Percentiles rank a stretch among this genome's conserved stretches.
Evolutionary conservation across 345 rosid genomes (phyloP).

Genomic region (Aquilaria yunnanensis): DNA sequence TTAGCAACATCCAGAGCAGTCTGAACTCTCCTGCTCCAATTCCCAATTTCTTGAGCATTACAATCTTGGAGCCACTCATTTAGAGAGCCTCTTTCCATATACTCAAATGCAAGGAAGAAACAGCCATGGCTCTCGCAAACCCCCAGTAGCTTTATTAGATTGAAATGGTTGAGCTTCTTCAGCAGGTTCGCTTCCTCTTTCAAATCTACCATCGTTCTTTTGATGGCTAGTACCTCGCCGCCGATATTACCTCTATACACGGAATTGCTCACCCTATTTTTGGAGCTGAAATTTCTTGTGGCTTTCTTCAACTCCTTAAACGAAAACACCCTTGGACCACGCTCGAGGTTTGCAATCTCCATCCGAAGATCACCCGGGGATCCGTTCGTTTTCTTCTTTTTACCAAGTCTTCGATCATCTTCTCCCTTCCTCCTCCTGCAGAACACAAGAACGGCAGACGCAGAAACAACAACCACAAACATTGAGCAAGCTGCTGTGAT

Average conservation of each 20-base stretch:
- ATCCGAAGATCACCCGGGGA: conserved; percentile 21
- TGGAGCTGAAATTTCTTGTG: conserved; percentile 30
- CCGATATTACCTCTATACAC: conserved; percentile 31
- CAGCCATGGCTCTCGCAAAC: conserved; percentile 22
- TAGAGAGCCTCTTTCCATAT: conserved; percentile 33
- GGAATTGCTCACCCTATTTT: conserved; percentile 31
- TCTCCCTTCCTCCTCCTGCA: conserved; percentile 14
- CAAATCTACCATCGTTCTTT: conserved; percentile 24
- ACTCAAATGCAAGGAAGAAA: conserved; percentile 34
- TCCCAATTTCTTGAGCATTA: conserved; percentile 11
- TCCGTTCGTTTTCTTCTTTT: background rate
- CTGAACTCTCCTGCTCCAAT: conserved; percentile 31
- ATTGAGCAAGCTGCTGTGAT: conserved; percentile 25
- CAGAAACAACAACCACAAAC: conserved; percentile 10
- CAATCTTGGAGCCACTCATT: conserved; percentile 24
- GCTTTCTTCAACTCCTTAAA: conserved; percentile 31
- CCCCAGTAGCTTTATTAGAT: conserved; percentile 35
- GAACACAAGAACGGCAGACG: conserved; percentile 12
- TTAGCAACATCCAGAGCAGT: conserved; percentile 44
- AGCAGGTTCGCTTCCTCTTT: conserved; percentile 38
- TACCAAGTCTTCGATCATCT: background rate
- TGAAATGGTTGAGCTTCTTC: conserved; percentile 40
- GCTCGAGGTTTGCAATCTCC: conserved; percentile 40
- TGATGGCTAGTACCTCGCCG: conserved; percentile 32
- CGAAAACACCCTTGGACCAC: conserved; percentile 21